Evolutionary conservation across 2,329 filamentous ascomycete genomes (phyloP), one percentile per base, ranked within the genome.

Genomic region (Phaeosphaeriaceae sp.): DNA sequence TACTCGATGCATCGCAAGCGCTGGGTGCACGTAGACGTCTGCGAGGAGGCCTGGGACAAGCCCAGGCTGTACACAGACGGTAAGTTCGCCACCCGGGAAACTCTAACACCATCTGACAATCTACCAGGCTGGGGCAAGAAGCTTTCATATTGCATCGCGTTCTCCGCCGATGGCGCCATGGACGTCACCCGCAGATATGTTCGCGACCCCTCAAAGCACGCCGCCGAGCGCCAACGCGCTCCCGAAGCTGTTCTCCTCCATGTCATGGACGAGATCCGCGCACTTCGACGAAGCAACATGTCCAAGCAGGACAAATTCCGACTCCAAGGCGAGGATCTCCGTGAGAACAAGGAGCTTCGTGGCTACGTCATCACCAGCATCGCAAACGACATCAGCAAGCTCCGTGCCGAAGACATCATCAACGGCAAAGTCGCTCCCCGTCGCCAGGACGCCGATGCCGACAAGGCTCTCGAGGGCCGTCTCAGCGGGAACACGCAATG

Each of bases 11-110:
- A 97, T 79, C 90, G 94, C 73, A 89, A 91, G 76, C 88, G 93
- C 75, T 99, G 95, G 95, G 85, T 98, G n/a, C 94, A 98, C 67
- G 93, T 97, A 44, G 95, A 99, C 76, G 89, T 90, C 33, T 97
- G 94, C 72, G 95, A 98, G 76, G 94, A 94, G 74, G 88, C 91
- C 1, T 98, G 93, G 93, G 95, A 99, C 76, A 93, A 94, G 72
- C 95, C 95, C 51, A 86, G 91, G 47, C 85, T 98, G 10, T 98
- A 98, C 79, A 88, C 92, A 7, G 92, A 97, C 78, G 94, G 86
- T 88, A 80, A 58, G 84, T 57, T 41, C 56, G 22, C 50, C 36
- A 44, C 41, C 25, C 31, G n/a, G 10, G 24, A 24, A 48, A 15
- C 7, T 54, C 25, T n/a, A 27, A 25, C 49, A 50, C 40, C 25